A percentile compares a stretch with the other conserved stretches of the same genome.
These are phyloP conservation scores for Kluyveromyces siamensis DNA, from an alignment of 805 yeast genomes.

Conservation along the genomic window DNA sequence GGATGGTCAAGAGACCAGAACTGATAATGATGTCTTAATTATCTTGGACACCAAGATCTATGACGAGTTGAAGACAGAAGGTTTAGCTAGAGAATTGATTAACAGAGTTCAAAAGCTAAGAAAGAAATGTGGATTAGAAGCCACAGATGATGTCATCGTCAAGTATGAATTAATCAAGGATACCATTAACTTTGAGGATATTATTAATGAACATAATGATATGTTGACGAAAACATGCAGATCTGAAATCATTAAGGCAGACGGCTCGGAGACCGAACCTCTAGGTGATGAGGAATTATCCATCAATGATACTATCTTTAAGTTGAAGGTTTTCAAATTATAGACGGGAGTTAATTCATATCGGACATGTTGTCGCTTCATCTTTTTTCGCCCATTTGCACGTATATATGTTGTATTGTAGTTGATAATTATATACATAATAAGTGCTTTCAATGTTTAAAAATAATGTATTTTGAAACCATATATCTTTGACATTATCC, in stretches of 20 bases:
- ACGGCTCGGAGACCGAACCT: constrained; percentile 38
- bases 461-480: no score
- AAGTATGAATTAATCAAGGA: constrained; percentile 61
- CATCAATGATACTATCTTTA: constrained; percentile 70
- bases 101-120: constrained; percentile 97
- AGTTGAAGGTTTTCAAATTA: constrained; percentile 66
- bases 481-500: no score
- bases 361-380: not conserved
- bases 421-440: not conserved
- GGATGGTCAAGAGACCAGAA: constrained; percentile 76
- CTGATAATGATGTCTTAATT: constrained; percentile 82
- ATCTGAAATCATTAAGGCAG: constrained; percentile 36
- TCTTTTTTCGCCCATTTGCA: not conserved
- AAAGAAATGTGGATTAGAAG: constrained; percentile 89
- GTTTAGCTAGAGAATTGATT: constrained; percentile 90
- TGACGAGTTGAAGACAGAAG: constrained; percentile 85
- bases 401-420: not conserved
- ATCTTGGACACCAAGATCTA: constrained; percentile 82
- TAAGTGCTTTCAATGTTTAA: not conserved
- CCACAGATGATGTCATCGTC: constrained; percentile 90
- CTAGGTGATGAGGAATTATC: constrained; percentile 85
- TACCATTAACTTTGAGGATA: constrained; percentile 52
- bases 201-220: constrained; percentile 55
- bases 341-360: constrained; percentile 18
- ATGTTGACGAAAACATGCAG: constrained; percentile 73